Evolutionary conservation across 129 eudicot genomes (phyloP), one percentile per base, ranked within the genome.

Genomic region (Silybum marianum): DNA sequence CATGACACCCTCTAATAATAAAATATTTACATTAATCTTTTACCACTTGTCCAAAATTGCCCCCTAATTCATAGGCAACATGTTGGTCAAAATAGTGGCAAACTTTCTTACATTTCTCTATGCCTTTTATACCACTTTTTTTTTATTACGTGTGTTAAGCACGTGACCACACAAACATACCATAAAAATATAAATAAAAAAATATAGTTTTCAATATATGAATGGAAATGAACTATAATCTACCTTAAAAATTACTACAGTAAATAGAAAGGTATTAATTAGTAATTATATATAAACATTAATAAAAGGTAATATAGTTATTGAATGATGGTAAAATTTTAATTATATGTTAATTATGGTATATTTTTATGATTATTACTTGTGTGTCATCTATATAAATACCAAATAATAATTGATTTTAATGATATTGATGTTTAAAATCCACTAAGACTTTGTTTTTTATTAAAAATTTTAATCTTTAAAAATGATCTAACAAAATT

Each of bases 31-130:
- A 83, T 83, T 72, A 63, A 83, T 78, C 79, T 78, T 83, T 83
- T 83, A 83, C 62, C 62, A 83, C 75, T 78, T 83, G 82, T 44
- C 82, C 70, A 83, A 63, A 78, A 72, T 46, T 83, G 83, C 86
- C 86, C 86, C 86, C 86, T 40, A 72, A 63, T 72, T 71, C 60
- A 72, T 72, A 34, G 83, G 86, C 86, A 83, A 63, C 78, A 83
- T 83, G 86, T 83, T 74, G 83, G 83, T 83, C 73, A 83, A 72
- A 14, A 63, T 36, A 32, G 71, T 42, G 86, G 78, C 86, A 83
- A 38, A 44, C 79, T 69, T 74, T 72, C 75, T 77, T 46, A 40
- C 69, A 34, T 79, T 30, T 23, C 14, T 51, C 46, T 62, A 65
- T 21, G 21, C 38, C 23, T 14, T 65, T 77, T 38, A 23, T 70